A percentile compares a stretch with the other conserved stretches of the same genome.
phyloP scores from a whole-genome alignment of 768 basidiomycete species.

The Glaciozyma martinii region DNA sequence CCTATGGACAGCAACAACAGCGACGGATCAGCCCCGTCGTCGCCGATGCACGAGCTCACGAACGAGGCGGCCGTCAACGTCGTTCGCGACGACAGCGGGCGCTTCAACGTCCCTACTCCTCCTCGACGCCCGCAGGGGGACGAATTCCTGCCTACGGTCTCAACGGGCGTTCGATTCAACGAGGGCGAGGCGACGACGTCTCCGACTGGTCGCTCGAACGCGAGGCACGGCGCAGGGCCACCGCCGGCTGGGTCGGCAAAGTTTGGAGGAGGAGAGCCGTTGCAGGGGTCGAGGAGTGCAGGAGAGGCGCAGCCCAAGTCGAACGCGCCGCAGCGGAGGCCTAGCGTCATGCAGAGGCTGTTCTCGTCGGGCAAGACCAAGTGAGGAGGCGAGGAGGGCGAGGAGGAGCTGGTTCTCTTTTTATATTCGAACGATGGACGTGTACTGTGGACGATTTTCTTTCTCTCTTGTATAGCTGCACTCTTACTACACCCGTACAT shows the following conservation, averaged over 20 bases:
- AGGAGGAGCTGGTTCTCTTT: no score
- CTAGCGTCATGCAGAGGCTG: constrained; percentile 3
- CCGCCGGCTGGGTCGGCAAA: neutral
- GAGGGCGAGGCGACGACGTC: neutral
- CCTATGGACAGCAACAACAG: constrained; percentile 4
- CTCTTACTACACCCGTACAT: no score
- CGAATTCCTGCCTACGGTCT: no score
- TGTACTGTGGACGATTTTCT: no score
- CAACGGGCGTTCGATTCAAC: neutral
- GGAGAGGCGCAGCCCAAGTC: no score
- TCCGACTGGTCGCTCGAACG: neutral
- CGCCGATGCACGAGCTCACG: neutral
- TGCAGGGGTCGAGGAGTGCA: neutral
- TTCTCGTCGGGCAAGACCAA: neutral
- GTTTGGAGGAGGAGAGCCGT: neutral
- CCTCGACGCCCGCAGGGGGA: no score
- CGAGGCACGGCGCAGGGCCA: no score
- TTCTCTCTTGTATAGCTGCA: no score
- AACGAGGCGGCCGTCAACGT: neutral
- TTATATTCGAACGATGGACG: no score
- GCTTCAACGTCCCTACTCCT: no score
- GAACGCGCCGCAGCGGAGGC: neutral
- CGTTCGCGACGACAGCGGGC: no score
- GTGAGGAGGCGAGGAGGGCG: no score
- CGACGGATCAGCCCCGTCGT: neutral